phyloP scores from a whole-genome alignment of 768 basidiomycete genomes.

The Dioszegia aurantiaca region DNA sequence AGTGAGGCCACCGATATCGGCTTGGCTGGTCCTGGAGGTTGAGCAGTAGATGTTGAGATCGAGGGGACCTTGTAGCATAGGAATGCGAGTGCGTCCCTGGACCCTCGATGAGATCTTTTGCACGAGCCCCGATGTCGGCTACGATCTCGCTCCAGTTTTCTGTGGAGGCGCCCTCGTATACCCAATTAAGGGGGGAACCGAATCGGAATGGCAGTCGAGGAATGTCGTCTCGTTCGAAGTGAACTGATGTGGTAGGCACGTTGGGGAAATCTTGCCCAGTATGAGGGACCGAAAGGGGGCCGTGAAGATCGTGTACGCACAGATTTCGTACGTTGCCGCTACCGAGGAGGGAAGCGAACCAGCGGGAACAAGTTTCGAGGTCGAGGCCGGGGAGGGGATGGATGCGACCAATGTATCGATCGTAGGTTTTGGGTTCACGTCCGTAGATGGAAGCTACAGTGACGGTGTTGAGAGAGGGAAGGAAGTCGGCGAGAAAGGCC shows the following conservation, averaged over 20 bases:
- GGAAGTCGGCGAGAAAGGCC: background rate
- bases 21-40: background rate
- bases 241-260: too few relatives aligned
- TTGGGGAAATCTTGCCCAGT: background rate
- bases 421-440: background rate
- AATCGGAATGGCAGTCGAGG: too few relatives aligned
- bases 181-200: too few relatives aligned
- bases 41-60: too few relatives aligned
- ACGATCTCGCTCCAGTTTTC: too few relatives aligned
- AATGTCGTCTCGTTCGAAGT: too few relatives aligned
- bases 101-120: too few relatives aligned
- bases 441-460: background rate
- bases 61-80: too few relatives aligned
- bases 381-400: background rate
- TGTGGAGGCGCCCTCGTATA: too few relatives aligned
- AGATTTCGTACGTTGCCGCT: background rate
- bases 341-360: background rate
- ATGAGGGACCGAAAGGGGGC: background rate
- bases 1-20: too few relatives aligned
- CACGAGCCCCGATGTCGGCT: too few relatives aligned
- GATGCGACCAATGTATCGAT: background rate
- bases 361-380: background rate
- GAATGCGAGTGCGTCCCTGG: too few relatives aligned
- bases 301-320: background rate
- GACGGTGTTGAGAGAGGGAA: background rate